Percentiles rank a stretch among this genome's conserved stretches.
Evolutionary conservation across 1,284 basidiomycete species (phyloP).

Genomic region (Rhodotorula sp.): DNA sequence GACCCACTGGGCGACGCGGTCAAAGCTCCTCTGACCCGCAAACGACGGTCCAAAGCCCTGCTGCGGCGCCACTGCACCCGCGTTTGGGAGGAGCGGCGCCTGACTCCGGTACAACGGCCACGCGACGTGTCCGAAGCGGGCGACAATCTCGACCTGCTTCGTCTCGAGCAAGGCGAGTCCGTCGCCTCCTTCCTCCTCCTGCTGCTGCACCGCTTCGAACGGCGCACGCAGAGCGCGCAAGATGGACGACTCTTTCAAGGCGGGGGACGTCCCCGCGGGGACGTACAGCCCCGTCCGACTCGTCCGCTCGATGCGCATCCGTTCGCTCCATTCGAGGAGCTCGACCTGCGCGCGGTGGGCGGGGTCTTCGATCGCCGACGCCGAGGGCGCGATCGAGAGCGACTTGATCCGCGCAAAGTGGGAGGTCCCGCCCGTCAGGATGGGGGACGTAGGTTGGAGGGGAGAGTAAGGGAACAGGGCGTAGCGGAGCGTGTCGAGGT

Average conservation of each 20-base stretch:
- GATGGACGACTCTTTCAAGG: slow-evolving; percentile 1
- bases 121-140: slow-evolving; percentile 29
- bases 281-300: slow-evolving; percentile 2
- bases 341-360: background rate
- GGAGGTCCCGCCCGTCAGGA: background rate
- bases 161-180: background rate
- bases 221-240: background rate
- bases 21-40: slow-evolving; percentile 14
- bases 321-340: slow-evolving; percentile 15
- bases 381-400: slow-evolving; percentile 1
- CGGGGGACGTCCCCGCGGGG: background rate
- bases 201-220: background rate
- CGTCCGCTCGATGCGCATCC: slow-evolving; percentile 17
- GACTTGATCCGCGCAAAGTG: slow-evolving; percentile 17
- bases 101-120: slow-evolving; percentile 25
- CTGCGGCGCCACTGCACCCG: background rate
- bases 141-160: slow-evolving; percentile 19
- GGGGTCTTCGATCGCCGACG: background rate
- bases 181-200: background rate
- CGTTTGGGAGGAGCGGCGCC: background rate
- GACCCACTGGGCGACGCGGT: slow-evolving; percentile 11
- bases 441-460: background rate
- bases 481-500: slow-evolving; percentile 16
- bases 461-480: slow-evolving; percentile 19
- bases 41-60: slow-evolving; percentile 17